Base-by-base conservation (phyloP, 208 protist species). In the Sergeia podlipaevii region DNA sequence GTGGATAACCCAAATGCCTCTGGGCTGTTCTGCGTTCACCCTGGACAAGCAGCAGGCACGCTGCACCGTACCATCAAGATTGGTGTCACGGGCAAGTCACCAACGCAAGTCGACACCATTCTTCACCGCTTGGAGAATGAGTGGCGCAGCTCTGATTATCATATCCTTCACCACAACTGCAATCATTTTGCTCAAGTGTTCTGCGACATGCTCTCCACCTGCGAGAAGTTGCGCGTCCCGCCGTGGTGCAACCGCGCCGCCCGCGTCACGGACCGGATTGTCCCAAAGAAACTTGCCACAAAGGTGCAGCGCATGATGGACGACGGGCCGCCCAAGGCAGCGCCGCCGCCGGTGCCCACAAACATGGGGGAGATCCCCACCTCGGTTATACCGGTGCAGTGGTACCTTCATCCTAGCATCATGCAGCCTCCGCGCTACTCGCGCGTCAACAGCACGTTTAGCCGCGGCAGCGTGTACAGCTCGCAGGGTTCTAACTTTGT, bases 161-260 rank as follows among this genome's bases (percentile, higher is more conserved):
- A 95, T 68, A 83, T 96, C 46, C 70, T 96, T 18, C 71, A 85
- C 60, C 77, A 80, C 73, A 96, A 96, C 74, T 96, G 90, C 74
- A 96, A 96, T 43, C 87, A 96, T 68, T 96, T 95, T 64, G 75
- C 85, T 6, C 73, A 91, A 66, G 48, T 51, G 20, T 77, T 96
- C 46, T 91, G 80, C 65, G 70, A 90, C 38, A 37, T 86, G 10
- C 73, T 96, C 20, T 79, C 70, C n/a, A 92, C 88, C 2, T 58
- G 66, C 10, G 70, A 91, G 63, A 84, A 84, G 59, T 60, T 92
- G 18, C 55, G 45, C 42, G 60, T 93, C 33, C 90, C 90, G 48
- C 11, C 44, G 30, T 96, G 90, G 90, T 93, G 88, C 71, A 96
- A 96, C 73, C 80, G 90, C 42, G 83, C 80, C 8, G 87, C 90